Base-by-base conservation (phyloP, 495 filamentous ascomycete species). In the Trichoderma orchidacearum region DNA sequence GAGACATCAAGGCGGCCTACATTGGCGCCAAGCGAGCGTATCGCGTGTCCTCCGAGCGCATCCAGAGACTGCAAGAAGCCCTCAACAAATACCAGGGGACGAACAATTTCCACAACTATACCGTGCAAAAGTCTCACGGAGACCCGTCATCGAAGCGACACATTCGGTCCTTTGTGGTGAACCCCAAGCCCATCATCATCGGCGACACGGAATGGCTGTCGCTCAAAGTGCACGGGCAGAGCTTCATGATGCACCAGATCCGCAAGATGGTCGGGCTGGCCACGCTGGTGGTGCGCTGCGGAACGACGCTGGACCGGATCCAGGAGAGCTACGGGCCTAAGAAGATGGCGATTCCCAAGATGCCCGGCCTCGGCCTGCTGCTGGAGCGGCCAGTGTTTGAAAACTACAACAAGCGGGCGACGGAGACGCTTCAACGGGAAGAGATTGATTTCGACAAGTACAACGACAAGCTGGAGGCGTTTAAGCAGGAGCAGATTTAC, bases 211-310 rank as follows among this genome's bases (percentile, higher is more conserved):
- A 98, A 70, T 98, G 93, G 93, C 78, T 98, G 7, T 92, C 86
- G 27, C 75, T 97, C 55, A 95, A 94, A 62, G 89, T 98, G 17
- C 94, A 97, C 68, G 93, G 93, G 0, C 93, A 98, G 70, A 90
- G 85, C 58, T 98, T 98, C 77, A 98, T 98, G 93, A 98, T 98
- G 93, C 93, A 98, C 67, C 93, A 98, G 70, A 98, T 98, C 68
- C 86, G 93, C 58, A 96, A 96, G 70, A 98, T 98, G 93, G 87
- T 98, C 15, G 87, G 85, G 59, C 90, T 97, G 89, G 87, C 83
- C 34, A 77, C 89, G 8, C 79, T 98, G 56, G 73, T 90, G 4
- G 84, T 91, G 2, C 82, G 93, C 38, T 89, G 85, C 68, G 94
- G 90, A 41, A 82, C 83, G 36, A 75, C 82, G 12, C 74, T 83